Base-by-base conservation (phyloP, 2,329 filamentous ascomycete genomes). In the Fusarium protoensiforme region DNA sequence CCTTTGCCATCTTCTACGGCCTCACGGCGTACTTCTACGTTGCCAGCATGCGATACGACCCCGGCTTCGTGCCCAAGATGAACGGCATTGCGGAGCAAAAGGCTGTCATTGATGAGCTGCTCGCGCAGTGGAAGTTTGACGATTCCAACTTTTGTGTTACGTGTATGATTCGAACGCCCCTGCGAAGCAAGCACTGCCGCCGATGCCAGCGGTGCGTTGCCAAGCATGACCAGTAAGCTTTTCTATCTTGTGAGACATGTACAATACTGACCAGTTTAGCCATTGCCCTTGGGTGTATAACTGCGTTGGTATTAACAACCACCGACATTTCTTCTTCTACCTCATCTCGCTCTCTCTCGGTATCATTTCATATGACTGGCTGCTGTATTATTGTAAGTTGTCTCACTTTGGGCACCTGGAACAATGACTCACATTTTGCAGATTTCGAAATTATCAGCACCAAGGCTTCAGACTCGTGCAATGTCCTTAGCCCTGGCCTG, bases 231-330 rank as follows among this genome's bases (percentile, higher is more conserved):
- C 96, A 99, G 94, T 97, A 84, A 88, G 94, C 74, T 27, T 11
- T 11, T 18, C 14, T 20, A 7, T 24, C 13, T 20, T 20, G 4
- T 2, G 4, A 4, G n/a, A 7, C 18, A 13, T 13, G 41, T 39
- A 10, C 1, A 22, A 53, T 58, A 20, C 72, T 80, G 81, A 77
- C 83, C 63, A 7, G 16, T 20, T 33, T 64, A 97, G 94, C 79
- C 96, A 99, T 80, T 99, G 96, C 79, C 96, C 96, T 0, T 99
- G 96, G 96, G 94, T 98, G 27, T 93, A 97, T 84, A 98, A 98
- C 83, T 99, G 96, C 78, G 90, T 99, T 46, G 96, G 94, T 48
- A 90, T 96, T 72, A 98, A 98, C 85, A 99, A 98, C 81, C 93
- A 98, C 79, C 92, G 96, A 16, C 95, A 98, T 77, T 99, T 99